Base-by-base conservation (phyloP, 75 land plant genomes). In the Cunninghamia lanceolata region DNA sequence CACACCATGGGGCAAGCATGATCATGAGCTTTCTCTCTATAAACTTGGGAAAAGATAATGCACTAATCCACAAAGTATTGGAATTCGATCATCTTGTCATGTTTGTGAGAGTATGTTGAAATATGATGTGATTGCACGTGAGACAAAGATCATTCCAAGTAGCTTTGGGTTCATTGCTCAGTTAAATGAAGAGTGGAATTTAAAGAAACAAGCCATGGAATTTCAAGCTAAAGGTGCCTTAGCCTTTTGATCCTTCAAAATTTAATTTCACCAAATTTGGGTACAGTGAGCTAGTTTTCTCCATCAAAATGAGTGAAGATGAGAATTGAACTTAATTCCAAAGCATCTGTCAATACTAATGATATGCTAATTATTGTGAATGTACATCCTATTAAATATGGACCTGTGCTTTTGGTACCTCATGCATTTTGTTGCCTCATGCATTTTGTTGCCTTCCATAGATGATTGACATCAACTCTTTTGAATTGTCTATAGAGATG, bases 41-140 rank as follows among this genome's bases (percentile, higher is more conserved):
- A 3, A n/a, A 21, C 1, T 28, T 66, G 0, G 30, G 30, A 28
- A n/a, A 66, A 28, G 32, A 66, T 4, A 28, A 66, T n/a, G 0
- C 28, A 28, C 30, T n/a, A 66, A 66, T 66, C 32, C 5, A 25
- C 70, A 1, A 7, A 66, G 5, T 66, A 0, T n/a, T 66, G 30
- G 70, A 28, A 66, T 25, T 66, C 30, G 6, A 66, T 66, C 28
- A 6, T 66, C 30, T 25, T 66, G 70, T 66, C 70, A 66, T n/a
- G 30, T 66, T 28, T 30, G 28, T 28, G 70, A 66, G 70, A 28
- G 3, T 66, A n/a, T 88, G 56, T 86, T 92, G 79, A 90, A 88
- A 46, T 94, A 93, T 89, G 94, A 94, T 89, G 94, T 93, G 9
- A 93, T 94, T 15, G 84, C 91, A 6, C 93, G 94, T 88, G 92